Evolutionary conservation across 805 yeast genomes (phyloP).

Genomic region (Hanseniaspora occidentalis): DNA sequence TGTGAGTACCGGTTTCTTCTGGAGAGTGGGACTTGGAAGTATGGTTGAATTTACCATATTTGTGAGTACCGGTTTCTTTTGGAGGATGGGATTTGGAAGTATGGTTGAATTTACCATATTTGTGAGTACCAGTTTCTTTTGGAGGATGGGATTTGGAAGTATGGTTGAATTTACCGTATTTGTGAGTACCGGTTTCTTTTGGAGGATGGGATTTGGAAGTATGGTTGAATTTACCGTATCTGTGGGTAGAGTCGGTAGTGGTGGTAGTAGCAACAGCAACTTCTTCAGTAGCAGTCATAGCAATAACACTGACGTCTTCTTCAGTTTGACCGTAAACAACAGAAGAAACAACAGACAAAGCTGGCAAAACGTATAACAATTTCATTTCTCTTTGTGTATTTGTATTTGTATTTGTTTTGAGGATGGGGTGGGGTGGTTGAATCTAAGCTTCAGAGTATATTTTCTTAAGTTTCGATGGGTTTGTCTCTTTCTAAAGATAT

Average conservation of each 20-base stretch:
- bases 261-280: constrained; percentile 18
- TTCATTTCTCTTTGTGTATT: constrained; percentile 24
- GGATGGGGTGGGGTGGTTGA: constrained; percentile 92
- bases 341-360: constrained; percentile 28
- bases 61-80: constrained; percentile 28
- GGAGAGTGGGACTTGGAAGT: constrained; percentile 26
- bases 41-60: constrained; percentile 38
- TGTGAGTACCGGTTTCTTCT: constrained; percentile 35
- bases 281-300: constrained; percentile 9
- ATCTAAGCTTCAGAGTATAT: too few relatives aligned
- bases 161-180: constrained; percentile 40
- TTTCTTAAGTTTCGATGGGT: too few relatives aligned
- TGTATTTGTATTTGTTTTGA: constrained; percentile 30
- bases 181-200: constrained; percentile 35
- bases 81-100: constrained; percentile 21
- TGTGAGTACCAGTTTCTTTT: constrained; percentile 39
- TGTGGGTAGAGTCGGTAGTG: constrained; percentile 34
- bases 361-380: constrained; percentile 22
- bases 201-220: constrained; percentile 27
- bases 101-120: constrained; percentile 41
- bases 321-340: constrained; percentile 26
- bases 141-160: constrained; percentile 24
- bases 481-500: too few relatives aligned
- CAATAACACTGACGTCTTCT: constrained; percentile 9
- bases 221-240: constrained; percentile 42